Conservation (phyloP, 2,329 filamentous ascomycete species). For the Scleromitrula shiraiana region DNA sequence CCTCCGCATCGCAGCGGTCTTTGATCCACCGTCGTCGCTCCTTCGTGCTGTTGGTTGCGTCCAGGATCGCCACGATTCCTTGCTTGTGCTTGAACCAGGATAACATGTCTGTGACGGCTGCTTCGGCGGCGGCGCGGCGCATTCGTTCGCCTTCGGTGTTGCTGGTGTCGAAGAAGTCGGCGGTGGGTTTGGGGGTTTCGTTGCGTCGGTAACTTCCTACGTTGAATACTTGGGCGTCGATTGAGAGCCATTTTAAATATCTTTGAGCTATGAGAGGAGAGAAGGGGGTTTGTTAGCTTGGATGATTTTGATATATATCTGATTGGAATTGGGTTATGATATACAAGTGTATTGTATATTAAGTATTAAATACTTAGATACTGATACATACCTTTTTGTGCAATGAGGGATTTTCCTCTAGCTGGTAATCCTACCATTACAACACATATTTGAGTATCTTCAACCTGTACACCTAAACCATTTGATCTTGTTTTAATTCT, state of each 20-base stretch:
- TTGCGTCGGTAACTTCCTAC: conserved; percentile 91
- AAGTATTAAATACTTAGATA: neutral
- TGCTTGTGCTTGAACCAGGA: conserved; percentile 74
- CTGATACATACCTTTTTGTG: conserved; percentile 70
- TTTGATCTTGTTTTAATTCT: conserved; percentile 37
- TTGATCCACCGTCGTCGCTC: conserved; percentile 84
- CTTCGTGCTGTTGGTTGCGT: conserved; percentile 96
- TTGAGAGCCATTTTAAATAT: conserved; percentile 94
- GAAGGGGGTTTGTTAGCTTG: neutral
- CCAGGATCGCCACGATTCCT: conserved; percentile 85
- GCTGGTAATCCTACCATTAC: conserved; percentile 98
- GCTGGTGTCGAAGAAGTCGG: conserved; percentile 89
- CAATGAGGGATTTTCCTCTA: conserved; percentile 93
- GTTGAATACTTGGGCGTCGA: conserved; percentile 91
- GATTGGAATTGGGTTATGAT: too few relatives aligned
- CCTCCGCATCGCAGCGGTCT: conserved; percentile 65
- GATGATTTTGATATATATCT: too few relatives aligned
- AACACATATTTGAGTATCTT: conserved; percentile 94
- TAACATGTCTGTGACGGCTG: conserved; percentile 88
- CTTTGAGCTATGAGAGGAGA: conserved; percentile 59
- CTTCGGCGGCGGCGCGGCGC: conserved; percentile 80
- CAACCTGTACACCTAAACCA: conserved; percentile 73
- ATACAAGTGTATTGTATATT: too few relatives aligned
- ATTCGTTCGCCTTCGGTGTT: conserved; percentile 88
- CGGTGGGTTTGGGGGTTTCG: conserved; percentile 80